These are phyloP conservation scores for Colletotrichum destructivum DNA, from an alignment of 2,329 filamentous ascomycete genomes.

Conservation along the genomic window DNA sequence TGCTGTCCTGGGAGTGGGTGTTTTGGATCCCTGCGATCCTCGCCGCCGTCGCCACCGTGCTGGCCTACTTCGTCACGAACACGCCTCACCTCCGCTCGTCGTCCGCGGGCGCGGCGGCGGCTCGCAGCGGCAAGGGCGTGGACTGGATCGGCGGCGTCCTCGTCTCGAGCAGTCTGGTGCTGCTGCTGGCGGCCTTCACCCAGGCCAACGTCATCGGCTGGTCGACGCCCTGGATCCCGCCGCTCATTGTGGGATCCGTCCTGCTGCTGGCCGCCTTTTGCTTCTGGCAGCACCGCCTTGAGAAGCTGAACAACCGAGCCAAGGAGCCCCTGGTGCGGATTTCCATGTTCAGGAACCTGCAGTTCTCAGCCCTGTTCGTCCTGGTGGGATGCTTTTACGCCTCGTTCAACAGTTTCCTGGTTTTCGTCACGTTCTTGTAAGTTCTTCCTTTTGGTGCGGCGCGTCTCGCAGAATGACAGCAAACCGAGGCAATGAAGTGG, in stretches of 20 bases:
- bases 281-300: not conserved
- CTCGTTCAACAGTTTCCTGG: not conserved
- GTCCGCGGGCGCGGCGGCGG: not conserved
- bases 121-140: not conserved
- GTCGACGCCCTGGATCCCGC: not conserved
- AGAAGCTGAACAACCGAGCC: not conserved
- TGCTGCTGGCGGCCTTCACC: not conserved
- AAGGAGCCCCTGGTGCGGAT: not conserved
- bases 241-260: not conserved
- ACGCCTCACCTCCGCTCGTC: not conserved
- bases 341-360: not conserved
- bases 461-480: not conserved
- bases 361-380: not conserved
- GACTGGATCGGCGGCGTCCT: not conserved
- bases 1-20: not conserved
- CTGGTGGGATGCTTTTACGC: not conserved
- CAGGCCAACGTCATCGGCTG: not conserved
- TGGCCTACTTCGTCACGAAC: not conserved
- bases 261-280: not conserved
- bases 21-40: not conserved
- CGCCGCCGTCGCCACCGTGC: not conserved
- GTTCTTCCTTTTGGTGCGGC: not conserved
- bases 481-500: not conserved
- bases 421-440: not conserved
- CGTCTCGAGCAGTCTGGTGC: conserved; percentile 1